Conservation (phyloP, 2,329 filamentous ascomycete genomes). For the Cytospora paraplurivora region DNA sequence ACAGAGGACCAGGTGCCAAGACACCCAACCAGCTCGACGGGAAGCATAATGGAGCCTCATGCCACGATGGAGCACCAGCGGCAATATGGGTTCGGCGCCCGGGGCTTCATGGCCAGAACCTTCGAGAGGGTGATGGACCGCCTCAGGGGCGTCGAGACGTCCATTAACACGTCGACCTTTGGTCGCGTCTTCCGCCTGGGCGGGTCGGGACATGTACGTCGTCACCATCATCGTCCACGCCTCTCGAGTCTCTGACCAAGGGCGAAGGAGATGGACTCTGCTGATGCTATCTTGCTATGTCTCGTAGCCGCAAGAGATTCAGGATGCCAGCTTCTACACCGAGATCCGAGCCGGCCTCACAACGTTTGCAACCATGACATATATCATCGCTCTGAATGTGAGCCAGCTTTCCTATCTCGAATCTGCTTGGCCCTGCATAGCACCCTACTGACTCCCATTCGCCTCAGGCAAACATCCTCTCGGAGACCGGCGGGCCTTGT, state of each 20-base stretch:
- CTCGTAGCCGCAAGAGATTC: conserved; percentile 64
- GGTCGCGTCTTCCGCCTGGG: conserved; percentile 64
- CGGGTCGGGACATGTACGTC: conserved; percentile 57
- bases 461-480: conserved; percentile 68
- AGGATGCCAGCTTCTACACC: conserved; percentile 70
- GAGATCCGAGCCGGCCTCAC: conserved; percentile 80
- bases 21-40: background rate
- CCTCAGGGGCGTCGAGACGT: conserved; percentile 34
- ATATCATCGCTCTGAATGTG: conserved; percentile 77
- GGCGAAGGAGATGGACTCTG: background rate
- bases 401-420: conserved; percentile 30
- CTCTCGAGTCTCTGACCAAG: background rate
- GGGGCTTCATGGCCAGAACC: conserved; percentile 17
- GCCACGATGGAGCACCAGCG: conserved; percentile 18
- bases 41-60: conserved; percentile 6
- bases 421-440: conserved; percentile 1
- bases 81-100: conserved; percentile 16
- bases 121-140: conserved; percentile 28
- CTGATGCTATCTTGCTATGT: background rate
- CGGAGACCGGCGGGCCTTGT: conserved; percentile 77
- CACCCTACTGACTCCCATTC: conserved; percentile 13
- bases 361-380: conserved; percentile 81
- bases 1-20: conserved; percentile 6
- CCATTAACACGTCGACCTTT: conserved; percentile 44
- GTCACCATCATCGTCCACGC: background rate